Evolutionary conservation across 257 asterid species (phyloP).

Genomic region (Gardenia jasminoides): DNA sequence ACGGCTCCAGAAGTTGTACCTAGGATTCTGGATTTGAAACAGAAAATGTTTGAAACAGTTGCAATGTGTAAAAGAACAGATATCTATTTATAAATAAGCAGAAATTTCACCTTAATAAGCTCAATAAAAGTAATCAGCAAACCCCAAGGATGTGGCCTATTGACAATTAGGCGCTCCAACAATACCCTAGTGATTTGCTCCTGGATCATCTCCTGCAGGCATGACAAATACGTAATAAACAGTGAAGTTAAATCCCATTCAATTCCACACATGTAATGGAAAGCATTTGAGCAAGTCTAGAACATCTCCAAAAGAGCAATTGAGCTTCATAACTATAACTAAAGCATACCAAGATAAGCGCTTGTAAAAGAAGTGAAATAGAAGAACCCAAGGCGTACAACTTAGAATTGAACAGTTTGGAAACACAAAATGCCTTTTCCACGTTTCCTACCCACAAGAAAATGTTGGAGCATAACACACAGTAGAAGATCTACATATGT

Average conservation of each 20-base stretch:
- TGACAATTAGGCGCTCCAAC: conserved; percentile 77
- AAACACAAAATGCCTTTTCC: too few relatives aligned
- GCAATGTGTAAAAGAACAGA: background rate
- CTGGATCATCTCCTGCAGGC: conserved; percentile 81
- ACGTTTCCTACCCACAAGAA: background rate
- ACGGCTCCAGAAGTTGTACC: conserved; percentile 93
- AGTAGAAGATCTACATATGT: background rate
- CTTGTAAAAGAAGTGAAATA: background rate
- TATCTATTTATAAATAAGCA: background rate
- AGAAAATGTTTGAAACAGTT: background rate
- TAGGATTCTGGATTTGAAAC: conserved; percentile 57
- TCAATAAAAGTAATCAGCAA: conserved; percentile 77
- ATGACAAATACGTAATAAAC: background rate
- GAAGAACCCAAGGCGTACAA: background rate
- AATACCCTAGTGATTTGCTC: conserved; percentile 94
- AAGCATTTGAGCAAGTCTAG: background rate
- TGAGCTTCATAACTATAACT: background rate
- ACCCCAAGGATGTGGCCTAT: conserved; percentile 99
- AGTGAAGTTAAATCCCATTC: background rate
- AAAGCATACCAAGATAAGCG: background rate
- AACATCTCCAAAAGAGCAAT: background rate
- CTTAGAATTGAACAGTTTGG: background rate
- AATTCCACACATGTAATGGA: background rate
- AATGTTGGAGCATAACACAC: background rate
- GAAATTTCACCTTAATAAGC: conserved; percentile 72